Base-by-base conservation (phyloP, 768 basidiomycete species). In the Rhizopogon vinicolor region DNA sequence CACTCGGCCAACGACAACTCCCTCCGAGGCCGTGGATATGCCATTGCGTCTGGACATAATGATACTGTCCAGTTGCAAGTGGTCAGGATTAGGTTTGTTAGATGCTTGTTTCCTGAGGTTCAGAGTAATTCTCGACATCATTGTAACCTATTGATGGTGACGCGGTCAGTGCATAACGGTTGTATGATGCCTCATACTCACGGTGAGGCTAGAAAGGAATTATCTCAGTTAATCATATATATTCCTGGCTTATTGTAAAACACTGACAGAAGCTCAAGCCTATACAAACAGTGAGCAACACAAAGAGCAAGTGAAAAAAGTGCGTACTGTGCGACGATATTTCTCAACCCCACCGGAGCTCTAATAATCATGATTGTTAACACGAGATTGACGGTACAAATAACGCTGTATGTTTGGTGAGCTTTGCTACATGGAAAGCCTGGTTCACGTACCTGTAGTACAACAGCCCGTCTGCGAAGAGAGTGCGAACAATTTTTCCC, bases 61-160 rank as follows among this genome's bases (percentile, higher is more conserved):
- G 9, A 48, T 16, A 22, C 19, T 37, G 35, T 35, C 46, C 33
- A 14, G 13, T 16, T 22, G 19, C 8, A 5, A 22, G 19, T 37
- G 33, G 13, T 19, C 8, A 37, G 25, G 28, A 18, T 8, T 33
- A 29, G 40, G 16, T 31, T 43, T 42, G 22, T 25, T 44, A 8
- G 18, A 16, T 5, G 33, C 52, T 41, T 65, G 70, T 65, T 78
- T 80, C 66, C 72, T 80, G 9, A 86, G 73, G 63, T 79, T 81
- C 25, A 86, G 75, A 1, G 85, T 86, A 48, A 87, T 86, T 7
- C 85, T 77, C 3, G 83, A 85, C 77, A 86, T 84, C 81, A 86
- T 87, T 0, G 82, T 74, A 10, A 86, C 82, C 68, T 79, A 62
- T 29, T 63, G 18, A 56, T 12, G 18, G 12, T 18, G 39, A 39